Evolutionary conservation across 805 yeast species (phyloP), one percentile per base, ranked within the genome.

Genomic region (Sugiyamaella smithiae): DNA sequence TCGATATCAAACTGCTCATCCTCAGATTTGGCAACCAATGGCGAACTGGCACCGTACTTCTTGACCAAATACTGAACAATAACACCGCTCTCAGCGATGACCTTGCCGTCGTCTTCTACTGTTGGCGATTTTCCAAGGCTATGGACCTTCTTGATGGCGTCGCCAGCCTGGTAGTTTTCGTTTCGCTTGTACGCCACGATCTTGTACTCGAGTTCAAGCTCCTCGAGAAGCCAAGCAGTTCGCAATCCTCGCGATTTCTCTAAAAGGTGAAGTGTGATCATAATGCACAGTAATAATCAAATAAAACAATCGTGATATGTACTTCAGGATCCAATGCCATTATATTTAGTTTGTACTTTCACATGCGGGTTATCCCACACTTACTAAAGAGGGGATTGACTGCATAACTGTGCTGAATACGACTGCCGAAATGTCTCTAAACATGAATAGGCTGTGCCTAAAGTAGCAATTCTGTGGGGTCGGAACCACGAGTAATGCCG

Each of bases 41-140:
- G 66, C 12, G 69, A 61, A 1, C 60, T 55, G 19, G 59, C 58
- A 57, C 83, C 87, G 57, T 73, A 81, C 51, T 78, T 66, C 19
- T 62, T 59, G 43, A 81, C 63, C 24, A 84, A 58, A 57, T 78
- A 78, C 46, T 74, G 75, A 42, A 78, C 62, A 37, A 84, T 82
- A 41, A 71, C 70, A 2, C 85, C 89, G 12, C 82, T 74, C 63
- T 84, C 91, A 8, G 80, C 80, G 38, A 81, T 53, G 1, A 67
- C 59, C 25, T 53, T 57, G 45, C 69, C 73, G 38, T 69, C 68
- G 31, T 73, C 61, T 53, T 77, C 83, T 38, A 85, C 53, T 1
- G 82, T 62, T 1, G 91, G 91, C 0, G 81, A 68, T 58, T 80
- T 81, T 0, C 88, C 89, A 19, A 78, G 64, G 7, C 85, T 84